Evolutionary conservation across 2,329 filamentous ascomycete species (phyloP), one percentile per base, ranked within the genome.

Genomic region (Didymella pomorum): DNA sequence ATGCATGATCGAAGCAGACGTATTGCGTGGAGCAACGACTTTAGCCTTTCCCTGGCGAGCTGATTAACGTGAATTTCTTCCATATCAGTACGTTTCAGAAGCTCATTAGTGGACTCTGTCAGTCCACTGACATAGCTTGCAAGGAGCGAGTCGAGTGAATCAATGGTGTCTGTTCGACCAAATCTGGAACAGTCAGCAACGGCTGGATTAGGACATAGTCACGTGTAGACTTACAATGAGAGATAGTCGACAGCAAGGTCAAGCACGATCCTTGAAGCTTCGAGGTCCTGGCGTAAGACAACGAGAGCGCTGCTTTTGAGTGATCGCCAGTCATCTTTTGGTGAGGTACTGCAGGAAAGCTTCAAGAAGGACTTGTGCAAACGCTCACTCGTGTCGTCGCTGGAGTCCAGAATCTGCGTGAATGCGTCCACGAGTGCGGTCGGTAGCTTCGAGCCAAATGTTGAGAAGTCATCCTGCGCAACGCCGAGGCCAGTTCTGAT

Each of bases 401-500:
- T 72, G 33, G 66, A 73, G 31, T 72, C 71, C 7, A 75, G 45
- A 12, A 73, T 63, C n/a, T 69, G 66, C n/a, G 66, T 66, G 4
- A 69, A 52, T 12, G 72, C 67, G 41, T 72, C 67, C 26, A 72
- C 23, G 18, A 74, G 60, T 9, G 67, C 61, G 0, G 50, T n/a
- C 1, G 71, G 71, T 23, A 74, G 31, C 9, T 57, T 64, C 2
- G 60, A 57, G 18, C 56, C 62, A 20, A 55, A 52, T 2, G 58
- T 49, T 4, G 71, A 67, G 49, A 74, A 72, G 52, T 75, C 73
- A 53, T 74, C 71, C 48, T 73, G 71, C 11, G 69, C 65, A 55
- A 75, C 67, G 48, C 72, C 70, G 18, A 75, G 63, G 1, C 68
- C 69, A 8, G 69, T 68, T n/a, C 66, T 70, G 58, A 74, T 69